Conservation (phyloP, 2,329 filamentous ascomycete genomes). For the Drechslera avenae region DNA sequence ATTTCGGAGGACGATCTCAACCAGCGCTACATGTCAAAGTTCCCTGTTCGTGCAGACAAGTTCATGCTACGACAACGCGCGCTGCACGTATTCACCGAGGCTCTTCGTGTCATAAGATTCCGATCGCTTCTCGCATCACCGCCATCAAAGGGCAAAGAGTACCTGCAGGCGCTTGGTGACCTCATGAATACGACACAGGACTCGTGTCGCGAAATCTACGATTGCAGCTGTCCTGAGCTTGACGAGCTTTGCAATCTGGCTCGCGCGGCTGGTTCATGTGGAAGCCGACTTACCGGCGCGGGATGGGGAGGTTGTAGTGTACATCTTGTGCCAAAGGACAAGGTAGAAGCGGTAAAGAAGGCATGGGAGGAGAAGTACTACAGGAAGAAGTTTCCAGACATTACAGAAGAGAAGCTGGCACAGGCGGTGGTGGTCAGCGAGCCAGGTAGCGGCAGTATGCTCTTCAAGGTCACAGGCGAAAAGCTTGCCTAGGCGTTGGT, state of each 20-base stretch:
- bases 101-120: slow-evolving; percentile 83
- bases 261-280: slow-evolving; percentile 76
- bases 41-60: slow-evolving; percentile 83
- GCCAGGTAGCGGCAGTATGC: slow-evolving; percentile 71
- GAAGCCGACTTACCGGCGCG: slow-evolving; percentile 85
- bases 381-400: slow-evolving; percentile 68
- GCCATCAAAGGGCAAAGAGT: slow-evolving; percentile 61
- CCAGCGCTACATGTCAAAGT: slow-evolving; percentile 79
- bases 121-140: slow-evolving; percentile 68
- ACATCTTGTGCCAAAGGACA: slow-evolving; percentile 84
- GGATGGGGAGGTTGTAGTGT: slow-evolving; percentile 98
- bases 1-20: slow-evolving; percentile 74
- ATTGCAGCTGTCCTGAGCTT: slow-evolving; percentile 92
- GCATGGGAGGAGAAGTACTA: slow-evolving; percentile 86
- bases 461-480: slow-evolving; percentile 43
- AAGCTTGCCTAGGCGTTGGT: slow-evolving; percentile 30
- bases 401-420: slow-evolving; percentile 73
- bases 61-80: slow-evolving; percentile 90
- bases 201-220: slow-evolving; percentile 84
- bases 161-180: slow-evolving; percentile 73
- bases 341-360: slow-evolving; percentile 75
- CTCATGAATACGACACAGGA: slow-evolving; percentile 89
- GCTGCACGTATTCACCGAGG: slow-evolving; percentile 89
- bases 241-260: slow-evolving; percentile 86
- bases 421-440: slow-evolving; percentile 87